A percentile compares a stretch with the other conserved stretches of the same genome.
Evolutionary conservation across 2,329 filamentous ascomycete species (phyloP).

Genomic region (Alternaria metachromatica): DNA sequence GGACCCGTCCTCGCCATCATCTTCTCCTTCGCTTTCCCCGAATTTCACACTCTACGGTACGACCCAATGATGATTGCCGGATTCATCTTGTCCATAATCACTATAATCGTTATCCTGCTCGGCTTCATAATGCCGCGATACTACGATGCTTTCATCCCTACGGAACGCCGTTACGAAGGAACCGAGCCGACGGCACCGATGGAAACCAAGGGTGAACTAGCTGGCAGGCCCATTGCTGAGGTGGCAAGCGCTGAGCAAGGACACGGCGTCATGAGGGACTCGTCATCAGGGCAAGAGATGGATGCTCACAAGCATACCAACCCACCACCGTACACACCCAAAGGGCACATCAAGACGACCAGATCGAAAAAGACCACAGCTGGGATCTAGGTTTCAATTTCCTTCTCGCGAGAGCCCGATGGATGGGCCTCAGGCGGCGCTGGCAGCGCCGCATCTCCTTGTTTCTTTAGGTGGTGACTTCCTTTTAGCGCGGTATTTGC

Average conservation of each 20-base stretch:
- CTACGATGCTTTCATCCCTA: slow-evolving; percentile 61
- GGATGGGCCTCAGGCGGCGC: neutral
- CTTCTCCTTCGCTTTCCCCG: slow-evolving; percentile 44
- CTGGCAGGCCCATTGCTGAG: slow-evolving; percentile 21
- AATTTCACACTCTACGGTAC: slow-evolving; percentile 39
- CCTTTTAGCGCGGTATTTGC: neutral
- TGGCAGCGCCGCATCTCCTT: neutral
- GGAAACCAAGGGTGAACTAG: slow-evolving; percentile 36
- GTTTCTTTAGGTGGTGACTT: neutral
- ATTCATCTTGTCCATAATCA: slow-evolving; percentile 42
- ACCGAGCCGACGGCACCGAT: slow-evolving; percentile 40
- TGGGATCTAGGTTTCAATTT: neutral
- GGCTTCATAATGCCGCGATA: slow-evolving; percentile 62
- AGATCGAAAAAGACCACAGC: neutral
- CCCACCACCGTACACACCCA: neutral
- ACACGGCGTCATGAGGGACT: slow-evolving; percentile 1
- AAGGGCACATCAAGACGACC: slow-evolving; percentile 1
- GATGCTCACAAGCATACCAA: slow-evolving; percentile 10
- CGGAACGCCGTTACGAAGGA: slow-evolving; percentile 56
- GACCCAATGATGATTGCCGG: slow-evolving; percentile 47
- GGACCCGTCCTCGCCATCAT: slow-evolving; percentile 45
- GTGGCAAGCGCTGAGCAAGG: slow-evolving; percentile 16
- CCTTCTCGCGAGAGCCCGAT: neutral
- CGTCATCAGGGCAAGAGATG: slow-evolving; percentile 7
- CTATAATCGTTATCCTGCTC: slow-evolving; percentile 54